Base-by-base conservation (phyloP, 2,329 filamentous ascomycete genomes). In the Parastagonospora nodorum region DNA sequence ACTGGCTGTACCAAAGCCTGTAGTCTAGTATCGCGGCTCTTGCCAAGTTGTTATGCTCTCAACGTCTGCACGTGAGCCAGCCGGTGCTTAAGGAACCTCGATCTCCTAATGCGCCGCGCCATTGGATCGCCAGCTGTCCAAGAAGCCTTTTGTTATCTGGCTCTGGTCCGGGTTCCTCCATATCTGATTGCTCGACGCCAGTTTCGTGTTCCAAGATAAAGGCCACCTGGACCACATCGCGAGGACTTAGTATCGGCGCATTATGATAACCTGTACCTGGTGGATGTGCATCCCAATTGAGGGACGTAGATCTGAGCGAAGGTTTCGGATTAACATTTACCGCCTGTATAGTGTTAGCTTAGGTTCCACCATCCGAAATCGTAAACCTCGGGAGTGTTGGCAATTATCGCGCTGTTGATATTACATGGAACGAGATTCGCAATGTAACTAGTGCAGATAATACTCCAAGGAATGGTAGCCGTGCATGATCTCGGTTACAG, bases 61-160 rank as follows among this genome's bases (percentile, higher is more conserved):
- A 73, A 39, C 66, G 63, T 47, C 71, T 61, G 53, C 70, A 69
- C 19, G 69, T 74, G 35, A 96, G 77, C 80, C 88, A 93, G 8
- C 92, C 92, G 6, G 94, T 99, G 38, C 88, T 91, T 68, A 99
- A 78, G 63, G 86, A 92, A 0, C 94, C 94, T 63, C 85, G 84
- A 74, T 93, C 94, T 0, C 94, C 94, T 88, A 97, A 92, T 55
- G 89, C 84, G 32, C 89, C 88, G 57, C 90, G 83, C 94, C 94
- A 99, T 47, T 90, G 88, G 51, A 97, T 89, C 37, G 87, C 88
- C 60, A 97, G 75, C 56, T 94, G 86, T 5, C 92, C 93, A 68
- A 97, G 85, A 15, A 87, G 78, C 32, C 89, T 77, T 53, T 81
- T 78, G 14, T 77, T 77, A 53, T 75, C 74, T 24, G 60, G 53